Conservation (phyloP, 805 yeast species). For the Yamadazyma phyllophila region DNA sequence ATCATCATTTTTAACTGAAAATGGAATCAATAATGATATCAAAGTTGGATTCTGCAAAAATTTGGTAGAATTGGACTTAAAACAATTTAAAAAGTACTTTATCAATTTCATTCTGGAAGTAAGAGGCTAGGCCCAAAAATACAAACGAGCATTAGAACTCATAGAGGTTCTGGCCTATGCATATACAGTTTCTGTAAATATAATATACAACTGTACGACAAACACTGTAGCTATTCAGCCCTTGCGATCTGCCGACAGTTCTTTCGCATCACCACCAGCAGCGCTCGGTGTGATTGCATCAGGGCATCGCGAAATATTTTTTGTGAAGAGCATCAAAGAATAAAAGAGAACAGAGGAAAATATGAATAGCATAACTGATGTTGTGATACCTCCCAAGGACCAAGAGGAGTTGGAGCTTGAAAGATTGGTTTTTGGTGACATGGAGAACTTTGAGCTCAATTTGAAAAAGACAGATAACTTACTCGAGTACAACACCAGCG, state of each 20-base stretch:
- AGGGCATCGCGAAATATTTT: not conserved
- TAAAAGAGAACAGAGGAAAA: no score
- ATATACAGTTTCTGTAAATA: constrained; percentile 10
- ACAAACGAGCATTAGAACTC: not conserved
- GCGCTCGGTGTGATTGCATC: not conserved
- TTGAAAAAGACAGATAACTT: constrained; percentile 61
- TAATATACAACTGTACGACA: constrained; percentile 7
- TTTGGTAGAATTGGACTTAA: constrained; percentile 53
- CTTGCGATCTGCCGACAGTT: not conserved
- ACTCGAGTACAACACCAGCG: constrained; percentile 42
- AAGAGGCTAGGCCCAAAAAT: constrained; percentile 1
- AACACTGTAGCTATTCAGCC: not conserved
- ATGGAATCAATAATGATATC: constrained; percentile 56
- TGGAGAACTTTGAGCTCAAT: constrained; percentile 66
- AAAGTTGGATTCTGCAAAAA: constrained; percentile 60
- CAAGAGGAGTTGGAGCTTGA: constrained; percentile 80
- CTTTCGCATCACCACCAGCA: not conserved
- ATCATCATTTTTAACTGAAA: constrained; percentile 52
- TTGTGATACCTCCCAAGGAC: constrained; percentile 65
- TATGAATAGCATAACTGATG: constrained; percentile 6
- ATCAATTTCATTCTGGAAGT: constrained; percentile 34
- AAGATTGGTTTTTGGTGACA: constrained; percentile 86
- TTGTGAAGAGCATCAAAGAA: constrained; percentile 11
- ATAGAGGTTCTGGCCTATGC: not conserved
- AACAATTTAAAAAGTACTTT: constrained; percentile 71